phyloP scores from a whole-genome alignment of 179 eudicot species.

The Carnegiea gigantea region DNA sequence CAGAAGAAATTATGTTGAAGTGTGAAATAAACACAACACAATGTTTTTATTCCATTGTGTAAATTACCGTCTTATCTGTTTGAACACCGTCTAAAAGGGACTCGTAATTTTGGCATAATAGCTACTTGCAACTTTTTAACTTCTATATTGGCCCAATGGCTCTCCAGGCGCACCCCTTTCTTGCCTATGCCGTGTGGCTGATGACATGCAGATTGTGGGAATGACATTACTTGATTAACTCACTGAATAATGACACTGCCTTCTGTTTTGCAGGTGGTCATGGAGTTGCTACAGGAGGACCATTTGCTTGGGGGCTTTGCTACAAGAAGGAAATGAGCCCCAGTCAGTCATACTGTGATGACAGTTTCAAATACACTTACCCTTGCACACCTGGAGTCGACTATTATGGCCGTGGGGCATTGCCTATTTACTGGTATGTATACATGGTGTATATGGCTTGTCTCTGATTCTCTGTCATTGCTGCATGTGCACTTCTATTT shows the following conservation, averaged over 20 bases:
- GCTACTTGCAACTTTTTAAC: no score
- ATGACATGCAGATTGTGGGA: background rate
- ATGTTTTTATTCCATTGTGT: no score
- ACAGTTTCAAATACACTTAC: slow-evolving; percentile 64
- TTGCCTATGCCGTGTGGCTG: slow-evolving; percentile 5
- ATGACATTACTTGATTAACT: background rate
- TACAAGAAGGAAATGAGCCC: slow-evolving; percentile 95
- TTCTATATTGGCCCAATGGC: background rate
- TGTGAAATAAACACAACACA: background rate
- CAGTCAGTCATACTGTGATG: slow-evolving; percentile 79
- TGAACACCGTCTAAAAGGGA: background rate
- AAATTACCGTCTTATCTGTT: background rate
- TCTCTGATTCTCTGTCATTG: background rate
- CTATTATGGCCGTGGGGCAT: slow-evolving; percentile 90
- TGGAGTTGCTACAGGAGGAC: slow-evolving; percentile 93
- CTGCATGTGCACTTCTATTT: background rate
- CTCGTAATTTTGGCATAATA: background rate
- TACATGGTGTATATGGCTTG: background rate
- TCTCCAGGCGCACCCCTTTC: background rate
- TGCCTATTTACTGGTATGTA: slow-evolving; percentile 79
- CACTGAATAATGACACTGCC: background rate
- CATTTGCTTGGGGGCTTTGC: slow-evolving; percentile 94
- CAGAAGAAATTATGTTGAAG: background rate
- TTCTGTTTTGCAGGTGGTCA: slow-evolving; percentile 68
- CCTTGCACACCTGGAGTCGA: slow-evolving; percentile 87